Conservation (phyloP, 1,139 yeast species). For the Candida smagusa region DNA sequence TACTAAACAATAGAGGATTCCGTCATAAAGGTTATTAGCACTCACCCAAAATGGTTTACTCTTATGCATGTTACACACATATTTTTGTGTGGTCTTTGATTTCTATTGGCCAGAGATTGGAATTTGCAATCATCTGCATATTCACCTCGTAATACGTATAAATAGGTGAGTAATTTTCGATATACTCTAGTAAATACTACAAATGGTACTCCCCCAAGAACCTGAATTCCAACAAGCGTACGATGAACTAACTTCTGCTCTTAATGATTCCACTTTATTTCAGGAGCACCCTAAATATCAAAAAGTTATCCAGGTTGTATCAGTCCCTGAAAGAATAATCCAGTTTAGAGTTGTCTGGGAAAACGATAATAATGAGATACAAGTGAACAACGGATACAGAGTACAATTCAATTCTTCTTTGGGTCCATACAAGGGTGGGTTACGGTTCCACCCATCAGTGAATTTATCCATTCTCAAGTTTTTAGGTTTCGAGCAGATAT, state of each 20-base stretch:
- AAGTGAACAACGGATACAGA: slow-evolving; percentile 96
- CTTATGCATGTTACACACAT: no score
- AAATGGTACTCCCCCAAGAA: slow-evolving; percentile 66
- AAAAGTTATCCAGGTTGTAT: slow-evolving; percentile 84
- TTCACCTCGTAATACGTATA: background rate
- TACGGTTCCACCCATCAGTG: slow-evolving; percentile 96
- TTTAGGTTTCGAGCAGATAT: slow-evolving; percentile 96
- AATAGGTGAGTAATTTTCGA: background rate
- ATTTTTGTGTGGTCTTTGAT: no score
- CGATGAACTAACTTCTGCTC: slow-evolving; percentile 85
- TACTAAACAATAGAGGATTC: no score
- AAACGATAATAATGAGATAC: slow-evolving; percentile 86
- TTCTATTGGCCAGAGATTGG: no score
- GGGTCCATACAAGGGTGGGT: slow-evolving; percentile 99
- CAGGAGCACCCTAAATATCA: slow-evolving; percentile 85
- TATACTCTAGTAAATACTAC: slow-evolving; percentile 5
- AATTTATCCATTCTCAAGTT: slow-evolving; percentile 92
- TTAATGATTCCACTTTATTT: slow-evolving; percentile 89
- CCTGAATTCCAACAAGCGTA: slow-evolving; percentile 99
- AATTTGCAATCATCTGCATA: no score
- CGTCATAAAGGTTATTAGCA: no score
- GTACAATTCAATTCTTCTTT: slow-evolving; percentile 97
- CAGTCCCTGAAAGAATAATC: slow-evolving; percentile 92
- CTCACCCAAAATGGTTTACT: no score
- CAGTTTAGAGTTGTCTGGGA: slow-evolving; percentile 99